Conservation (phyloP, 805 yeast genomes). For the Candida silvatica region DNA sequence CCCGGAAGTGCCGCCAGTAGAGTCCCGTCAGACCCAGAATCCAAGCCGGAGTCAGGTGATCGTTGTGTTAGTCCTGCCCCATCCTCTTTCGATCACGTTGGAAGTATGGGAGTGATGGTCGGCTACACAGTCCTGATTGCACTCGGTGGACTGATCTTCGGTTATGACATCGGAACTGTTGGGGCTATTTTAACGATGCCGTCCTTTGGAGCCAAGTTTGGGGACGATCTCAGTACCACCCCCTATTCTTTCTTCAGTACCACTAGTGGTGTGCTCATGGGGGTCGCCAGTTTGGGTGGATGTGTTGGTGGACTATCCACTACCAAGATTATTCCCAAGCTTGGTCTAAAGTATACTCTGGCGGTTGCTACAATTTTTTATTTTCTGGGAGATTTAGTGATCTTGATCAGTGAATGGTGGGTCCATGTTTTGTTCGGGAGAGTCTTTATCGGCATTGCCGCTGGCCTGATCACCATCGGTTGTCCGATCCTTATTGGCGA, state of each 20-base stretch:
- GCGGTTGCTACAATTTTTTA: conserved; percentile 16
- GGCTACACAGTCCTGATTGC: conserved; percentile 20
- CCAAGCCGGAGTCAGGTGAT: too few relatives aligned
- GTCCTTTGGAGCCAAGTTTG: conserved; percentile 16
- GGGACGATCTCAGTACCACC: conserved; percentile 9
- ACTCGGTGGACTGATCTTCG: conserved; percentile 26
- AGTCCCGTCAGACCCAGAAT: too few relatives aligned
- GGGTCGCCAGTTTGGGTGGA: conserved; percentile 23
- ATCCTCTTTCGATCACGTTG: too few relatives aligned
- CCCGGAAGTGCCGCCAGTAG: too few relatives aligned
- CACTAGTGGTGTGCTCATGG: conserved; percentile 23
- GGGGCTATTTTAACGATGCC: conserved; percentile 27
- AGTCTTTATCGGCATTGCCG: conserved; percentile 21
- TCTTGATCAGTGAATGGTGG: conserved; percentile 16
- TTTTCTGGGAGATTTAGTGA: conserved; percentile 12
- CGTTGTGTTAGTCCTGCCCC: too few relatives aligned
- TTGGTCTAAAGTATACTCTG: conserved; percentile 20
- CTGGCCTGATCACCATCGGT: conserved; percentile 23
- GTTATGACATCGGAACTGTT: conserved; percentile 29
- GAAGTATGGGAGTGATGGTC: too few relatives aligned
- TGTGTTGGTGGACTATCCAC: conserved; percentile 24
- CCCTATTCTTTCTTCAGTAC: conserved; percentile 11
- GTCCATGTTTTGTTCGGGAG: conserved; percentile 20
- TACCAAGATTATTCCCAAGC: conserved; percentile 12
- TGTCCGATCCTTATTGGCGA: conserved; percentile 30